Conservation (phyloP, 2,329 filamentous ascomycete species). For the Iodosphaeria phyllophila region DNA sequence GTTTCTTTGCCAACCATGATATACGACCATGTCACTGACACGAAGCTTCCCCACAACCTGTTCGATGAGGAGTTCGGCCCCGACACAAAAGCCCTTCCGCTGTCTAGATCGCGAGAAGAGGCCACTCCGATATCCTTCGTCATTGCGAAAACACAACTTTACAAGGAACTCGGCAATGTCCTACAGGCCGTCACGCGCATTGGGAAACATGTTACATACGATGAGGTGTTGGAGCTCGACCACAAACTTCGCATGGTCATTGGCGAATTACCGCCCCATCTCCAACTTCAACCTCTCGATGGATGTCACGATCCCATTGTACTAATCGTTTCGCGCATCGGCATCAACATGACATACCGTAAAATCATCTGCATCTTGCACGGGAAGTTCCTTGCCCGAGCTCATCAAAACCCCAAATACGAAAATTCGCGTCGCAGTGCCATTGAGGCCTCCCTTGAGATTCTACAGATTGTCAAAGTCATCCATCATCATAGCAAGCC, state of each 20-base stretch:
- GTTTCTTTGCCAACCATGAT: conserved; percentile 50
- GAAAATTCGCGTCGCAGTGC: conserved; percentile 68
- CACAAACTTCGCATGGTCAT: conserved; percentile 39
- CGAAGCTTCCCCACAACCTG: conserved; percentile 56
- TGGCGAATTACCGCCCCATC: conserved; percentile 57
- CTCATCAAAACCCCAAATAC: conserved; percentile 63
- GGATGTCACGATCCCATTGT: conserved; percentile 66
- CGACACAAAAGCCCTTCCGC: conserved; percentile 46
- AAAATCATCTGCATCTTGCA: conserved; percentile 83
- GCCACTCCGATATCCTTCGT: conserved; percentile 64
- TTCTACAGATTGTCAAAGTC: conserved; percentile 59
- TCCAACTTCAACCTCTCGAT: conserved; percentile 58
- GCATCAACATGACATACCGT: conserved; percentile 68
- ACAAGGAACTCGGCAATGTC: conserved; percentile 52
- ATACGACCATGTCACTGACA: conserved; percentile 56
- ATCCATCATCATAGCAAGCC: conserved; percentile 58
- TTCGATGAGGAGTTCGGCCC: conserved; percentile 67
- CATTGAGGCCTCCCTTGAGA: conserved; percentile 70
- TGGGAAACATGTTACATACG: conserved; percentile 36
- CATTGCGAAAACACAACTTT: conserved; percentile 53
- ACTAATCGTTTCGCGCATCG: conserved; percentile 70
- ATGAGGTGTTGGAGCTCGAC: conserved; percentile 45
- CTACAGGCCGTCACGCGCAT: conserved; percentile 43
- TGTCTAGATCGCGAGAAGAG: conserved; percentile 46
- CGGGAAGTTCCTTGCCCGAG: conserved; percentile 65